Percentiles rank a stretch among this genome's conserved stretches.
Conservation (phyloP, 768 basidiomycete genomes). For the Lepiota venenata region DNA sequence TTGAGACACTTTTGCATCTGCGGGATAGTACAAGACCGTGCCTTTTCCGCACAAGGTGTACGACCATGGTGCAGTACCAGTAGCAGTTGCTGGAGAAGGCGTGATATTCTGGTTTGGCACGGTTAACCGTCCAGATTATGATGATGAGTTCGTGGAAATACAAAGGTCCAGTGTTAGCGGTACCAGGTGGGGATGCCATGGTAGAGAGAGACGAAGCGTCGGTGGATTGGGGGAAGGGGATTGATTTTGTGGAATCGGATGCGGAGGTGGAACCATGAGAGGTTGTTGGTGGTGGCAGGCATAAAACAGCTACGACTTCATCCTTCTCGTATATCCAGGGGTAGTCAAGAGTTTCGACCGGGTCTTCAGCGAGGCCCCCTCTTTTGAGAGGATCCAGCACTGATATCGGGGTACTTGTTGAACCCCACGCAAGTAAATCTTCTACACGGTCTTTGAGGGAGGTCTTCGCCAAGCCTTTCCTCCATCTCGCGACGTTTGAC, state of each 20-base stretch:
- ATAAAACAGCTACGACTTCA: constrained; percentile 6
- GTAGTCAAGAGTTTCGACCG: neutral
- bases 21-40: neutral
- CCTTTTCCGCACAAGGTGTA: constrained; percentile 4
- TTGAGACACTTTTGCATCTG: neutral
- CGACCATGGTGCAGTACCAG: constrained; percentile 7
- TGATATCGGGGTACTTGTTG: neutral
- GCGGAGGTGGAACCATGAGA: neutral
- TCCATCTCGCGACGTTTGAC: neutral
- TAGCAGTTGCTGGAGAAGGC: neutral
- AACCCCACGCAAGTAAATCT: neutral
- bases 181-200: neutral
- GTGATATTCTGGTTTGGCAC: neutral
- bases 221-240: neutral
- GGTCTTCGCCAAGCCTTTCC: neutral
- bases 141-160: constrained; percentile 1
- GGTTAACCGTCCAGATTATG: constrained; percentile 3
- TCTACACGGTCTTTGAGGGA: neutral
- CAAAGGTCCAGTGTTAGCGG: neutral
- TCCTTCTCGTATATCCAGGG: constrained; percentile 3
- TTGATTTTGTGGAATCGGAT: neutral
- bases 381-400: neutral
- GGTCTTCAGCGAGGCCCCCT: constrained; percentile 1
- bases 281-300: neutral
- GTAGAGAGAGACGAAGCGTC: neutral